Percentiles rank a stretch among this genome's conserved stretches.
phyloP scores from a whole-genome alignment of 2,329 filamentous ascomycete species.

The Colletotrichum cereale region DNA sequence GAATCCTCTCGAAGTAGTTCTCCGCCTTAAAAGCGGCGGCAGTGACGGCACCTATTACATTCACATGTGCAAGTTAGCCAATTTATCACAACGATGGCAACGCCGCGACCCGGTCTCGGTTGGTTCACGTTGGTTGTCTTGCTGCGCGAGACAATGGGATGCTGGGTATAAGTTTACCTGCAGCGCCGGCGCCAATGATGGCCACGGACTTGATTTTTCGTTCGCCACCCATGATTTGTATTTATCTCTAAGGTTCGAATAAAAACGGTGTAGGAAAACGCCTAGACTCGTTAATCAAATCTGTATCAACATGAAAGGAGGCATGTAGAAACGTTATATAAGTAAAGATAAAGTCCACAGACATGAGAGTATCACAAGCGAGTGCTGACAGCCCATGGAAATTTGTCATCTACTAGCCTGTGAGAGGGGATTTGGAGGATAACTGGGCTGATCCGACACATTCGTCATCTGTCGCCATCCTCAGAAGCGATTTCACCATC shows the following conservation, averaged over 20 bases:
- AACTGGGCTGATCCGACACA: slow-evolving; percentile 29
- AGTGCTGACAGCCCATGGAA: slow-evolving; percentile 8
- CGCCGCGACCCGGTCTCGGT: no score
- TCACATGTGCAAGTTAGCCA: neutral
- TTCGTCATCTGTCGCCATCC: slow-evolving; percentile 40
- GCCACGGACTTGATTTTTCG: slow-evolving; percentile 54
- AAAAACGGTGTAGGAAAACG: neutral
- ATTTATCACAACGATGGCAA: neutral
- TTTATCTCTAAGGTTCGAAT: neutral
- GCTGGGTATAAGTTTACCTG: slow-evolving; percentile 47
- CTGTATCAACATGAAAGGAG: neutral
- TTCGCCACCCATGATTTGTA: slow-evolving; percentile 40
- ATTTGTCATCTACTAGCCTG: slow-evolving; percentile 32
- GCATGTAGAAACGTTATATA: slow-evolving; percentile 1
- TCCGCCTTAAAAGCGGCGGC: slow-evolving; percentile 61
- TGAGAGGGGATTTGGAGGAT: neutral
- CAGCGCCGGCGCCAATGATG: slow-evolving; percentile 58
- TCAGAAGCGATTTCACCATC: slow-evolving; percentile 38
- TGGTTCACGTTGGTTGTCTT: neutral
- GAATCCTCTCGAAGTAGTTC: slow-evolving; percentile 56
- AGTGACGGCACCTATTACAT: slow-evolving; percentile 57
- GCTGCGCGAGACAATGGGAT: no score
- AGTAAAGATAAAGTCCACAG: neutral
- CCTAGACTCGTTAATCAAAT: neutral
- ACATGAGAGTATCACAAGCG: neutral